Evolutionary conservation across 768 basidiomycete genomes (phyloP), one percentile per base, ranked within the genome.

Genomic region (Pholiota microspora): DNA sequence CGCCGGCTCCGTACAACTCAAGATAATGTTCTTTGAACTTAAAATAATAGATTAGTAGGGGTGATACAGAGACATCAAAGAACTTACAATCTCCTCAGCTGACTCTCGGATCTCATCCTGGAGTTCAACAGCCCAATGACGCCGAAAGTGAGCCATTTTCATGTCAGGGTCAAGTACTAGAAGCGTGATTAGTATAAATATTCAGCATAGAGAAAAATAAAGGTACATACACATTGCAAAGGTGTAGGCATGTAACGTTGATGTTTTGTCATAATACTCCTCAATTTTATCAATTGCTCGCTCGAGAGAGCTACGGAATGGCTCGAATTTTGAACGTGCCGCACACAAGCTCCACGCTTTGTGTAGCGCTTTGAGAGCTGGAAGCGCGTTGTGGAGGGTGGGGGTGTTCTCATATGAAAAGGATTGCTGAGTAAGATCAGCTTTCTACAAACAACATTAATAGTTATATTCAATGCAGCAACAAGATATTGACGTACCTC

Each of bases 401-500:
- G n/a, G n/a, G n/a, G n/a, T n/a, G n/a, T n/a, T n/a, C n/a, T n/a
- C n/a, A n/a, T n/a, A n/a, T n/a, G n/a, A n/a, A n/a, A n/a, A n/a
- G n/a, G n/a, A n/a, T n/a, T n/a, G 72, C 54, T 73, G 71, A 2
- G 69, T 63, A 13, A 49, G 25, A 48, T 72, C 67, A 2, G 70
- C 69, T 54, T 62, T 56, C 70, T 72, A 34, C 16, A 38, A 18
- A 15, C 9, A 10, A 6, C 13, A 32, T 24, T 36, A 31, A 60
- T 61, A 45, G 3, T n/a, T 21, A 2, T 1, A 46, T 12, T 9
- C n/a, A 34, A 36, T 24, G 18, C 0, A 36, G n/a, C n/a, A n/a
- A n/a, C n/a, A n/a, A n/a, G n/a, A n/a, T n/a, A n/a, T 13, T 34
- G 32, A 35, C 52, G 18, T 57, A 71, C 67, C 25, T 46, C 48